Conservation (phyloP, 2,329 filamentous ascomycete genomes). For the Penicillium brasilianum region DNA sequence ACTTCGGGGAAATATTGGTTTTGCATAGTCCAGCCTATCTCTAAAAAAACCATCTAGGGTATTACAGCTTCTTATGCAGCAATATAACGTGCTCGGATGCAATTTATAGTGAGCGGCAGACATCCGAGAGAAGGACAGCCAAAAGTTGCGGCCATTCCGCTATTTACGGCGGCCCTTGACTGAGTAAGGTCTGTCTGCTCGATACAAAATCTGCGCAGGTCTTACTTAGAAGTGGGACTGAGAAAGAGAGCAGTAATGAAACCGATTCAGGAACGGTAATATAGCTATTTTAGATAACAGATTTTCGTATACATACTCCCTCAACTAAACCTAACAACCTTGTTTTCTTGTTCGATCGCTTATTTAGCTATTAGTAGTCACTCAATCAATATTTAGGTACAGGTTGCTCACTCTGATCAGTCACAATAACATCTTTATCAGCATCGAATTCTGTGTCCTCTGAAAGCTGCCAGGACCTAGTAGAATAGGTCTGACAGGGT, state of each 20-base stretch:
- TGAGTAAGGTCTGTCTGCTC: neutral
- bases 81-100: too few species aligned
- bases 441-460: conserved; percentile 13
- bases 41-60: too few species aligned
- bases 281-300: neutral
- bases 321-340: conserved; percentile 10
- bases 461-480: conserved; percentile 16
- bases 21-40: too few species aligned
- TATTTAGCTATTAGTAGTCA: conserved; percentile 12
- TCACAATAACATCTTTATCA: conserved; percentile 18
- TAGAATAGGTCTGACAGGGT: conserved; percentile 14
- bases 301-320: conserved; percentile 4
- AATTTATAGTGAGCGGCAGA: too few species aligned
- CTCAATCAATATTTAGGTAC: conserved; percentile 8
- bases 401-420: conserved; percentile 10
- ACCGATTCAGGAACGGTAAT: neutral
- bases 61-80: too few species aligned
- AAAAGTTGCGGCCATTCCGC: too few species aligned
- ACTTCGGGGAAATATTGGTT: too few species aligned
- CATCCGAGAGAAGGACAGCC: too few species aligned
- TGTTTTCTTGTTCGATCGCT: conserved; percentile 17
- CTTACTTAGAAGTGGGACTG: too few species aligned
- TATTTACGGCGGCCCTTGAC: too few species aligned
- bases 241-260: neutral
- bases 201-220: too few species aligned